A percentile compares a stretch with the other conserved stretches of the same genome.
Evolutionary conservation across 306 rosid species (phyloP).

Genomic region (Rubus parviflorus): DNA sequence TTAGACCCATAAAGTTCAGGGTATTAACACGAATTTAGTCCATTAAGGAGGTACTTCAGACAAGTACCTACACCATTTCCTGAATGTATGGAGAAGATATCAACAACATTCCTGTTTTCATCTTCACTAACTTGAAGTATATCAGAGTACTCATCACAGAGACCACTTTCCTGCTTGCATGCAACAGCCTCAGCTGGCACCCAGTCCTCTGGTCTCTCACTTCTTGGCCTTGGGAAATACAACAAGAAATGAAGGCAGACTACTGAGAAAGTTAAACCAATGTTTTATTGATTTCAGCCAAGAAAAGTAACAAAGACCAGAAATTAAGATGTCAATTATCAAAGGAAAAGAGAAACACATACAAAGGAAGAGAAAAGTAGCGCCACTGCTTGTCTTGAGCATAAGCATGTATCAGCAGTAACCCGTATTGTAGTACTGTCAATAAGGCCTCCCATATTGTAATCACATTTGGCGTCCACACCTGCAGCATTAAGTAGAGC

Average conservation of each 20-base stretch:
- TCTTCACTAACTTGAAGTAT: slow-evolving; percentile 38
- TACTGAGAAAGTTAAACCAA: slow-evolving; percentile 18
- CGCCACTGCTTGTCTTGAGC: slow-evolving; percentile 99
- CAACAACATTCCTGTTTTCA: slow-evolving; percentile 34
- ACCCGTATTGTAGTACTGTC: slow-evolving; percentile 83
- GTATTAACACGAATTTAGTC: too few species aligned
- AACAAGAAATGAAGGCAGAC: slow-evolving; percentile 33
- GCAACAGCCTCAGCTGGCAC: slow-evolving; percentile 67
- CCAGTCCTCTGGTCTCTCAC: slow-evolving; percentile 93
- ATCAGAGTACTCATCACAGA: slow-evolving; percentile 34
- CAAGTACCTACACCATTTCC: slow-evolving; percentile 42
- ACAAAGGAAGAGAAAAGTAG: slow-evolving; percentile 80
- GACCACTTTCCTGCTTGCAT: slow-evolving; percentile 19
- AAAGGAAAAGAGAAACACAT: slow-evolving; percentile 26
- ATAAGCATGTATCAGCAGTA: slow-evolving; percentile 86
- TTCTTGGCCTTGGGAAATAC: slow-evolving; percentile 56
- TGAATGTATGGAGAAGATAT: slow-evolving; percentile 67
- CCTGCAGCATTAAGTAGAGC: slow-evolving; percentile 42
- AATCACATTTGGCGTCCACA: slow-evolving; percentile 90
- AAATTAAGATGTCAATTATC: background rate
- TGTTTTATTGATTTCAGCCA: background rate
- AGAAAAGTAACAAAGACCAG: slow-evolving; percentile 18
- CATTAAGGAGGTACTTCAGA: slow-evolving; percentile 17
- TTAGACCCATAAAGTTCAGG: too few species aligned
- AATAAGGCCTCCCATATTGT: slow-evolving; percentile 91